Evolutionary conservation across 805 yeast genomes (phyloP).

Genomic region (Ogataea paradorogensis): DNA sequence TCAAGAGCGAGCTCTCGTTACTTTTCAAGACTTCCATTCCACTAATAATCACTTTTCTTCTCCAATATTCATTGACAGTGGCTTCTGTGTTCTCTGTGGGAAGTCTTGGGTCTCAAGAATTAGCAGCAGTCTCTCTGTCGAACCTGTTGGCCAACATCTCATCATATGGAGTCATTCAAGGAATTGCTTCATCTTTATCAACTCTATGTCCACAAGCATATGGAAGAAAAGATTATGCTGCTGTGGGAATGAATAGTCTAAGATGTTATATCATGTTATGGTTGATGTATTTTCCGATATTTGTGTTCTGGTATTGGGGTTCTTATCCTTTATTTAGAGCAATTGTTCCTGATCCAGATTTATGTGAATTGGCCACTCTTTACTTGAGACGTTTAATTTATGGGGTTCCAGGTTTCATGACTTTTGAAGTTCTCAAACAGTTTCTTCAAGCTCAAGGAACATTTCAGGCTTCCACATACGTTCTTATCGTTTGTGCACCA

Average conservation of each 20-base stretch:
- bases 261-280: slow-evolving; percentile 48
- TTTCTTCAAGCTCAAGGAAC: slow-evolving; percentile 59
- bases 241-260: slow-evolving; percentile 50
- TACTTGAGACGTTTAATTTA: slow-evolving; percentile 45
- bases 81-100: slow-evolving; percentile 56
- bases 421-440: slow-evolving; percentile 55
- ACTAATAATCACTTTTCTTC: slow-evolving; percentile 47
- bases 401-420: slow-evolving; percentile 55
- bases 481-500: slow-evolving; percentile 53
- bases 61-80: slow-evolving; percentile 52
- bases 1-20: not conserved
- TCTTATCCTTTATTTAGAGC: slow-evolving; percentile 29
- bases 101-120: slow-evolving; percentile 55
- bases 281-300: slow-evolving; percentile 37
- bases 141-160: slow-evolving; percentile 56
- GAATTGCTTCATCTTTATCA: slow-evolving; percentile 56
- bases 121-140: slow-evolving; percentile 59
- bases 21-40: slow-evolving; percentile 38
- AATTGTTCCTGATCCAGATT: slow-evolving; percentile 45
- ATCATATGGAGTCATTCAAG: slow-evolving; percentile 54
- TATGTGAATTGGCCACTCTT: slow-evolving; percentile 46
- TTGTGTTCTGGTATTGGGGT: slow-evolving; percentile 41
- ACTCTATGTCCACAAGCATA: slow-evolving; percentile 61
- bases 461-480: slow-evolving; percentile 54
- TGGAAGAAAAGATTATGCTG: slow-evolving; percentile 48